phyloP scores from a whole-genome alignment of 441 rosid species.

The Adansonia rubrostipa region DNA sequence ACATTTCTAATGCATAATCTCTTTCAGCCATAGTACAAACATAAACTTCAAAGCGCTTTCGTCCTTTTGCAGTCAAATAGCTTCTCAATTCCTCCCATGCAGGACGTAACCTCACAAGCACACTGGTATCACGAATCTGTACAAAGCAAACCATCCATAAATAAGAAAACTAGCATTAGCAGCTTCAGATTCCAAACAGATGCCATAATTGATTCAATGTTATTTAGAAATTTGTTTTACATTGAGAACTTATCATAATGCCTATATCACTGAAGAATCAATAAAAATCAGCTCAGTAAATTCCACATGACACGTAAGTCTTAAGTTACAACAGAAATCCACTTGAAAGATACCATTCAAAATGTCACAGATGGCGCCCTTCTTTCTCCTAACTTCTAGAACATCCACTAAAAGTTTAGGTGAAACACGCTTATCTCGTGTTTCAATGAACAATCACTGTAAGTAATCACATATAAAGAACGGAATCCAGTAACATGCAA shows the following conservation, averaged over 20 bases:
- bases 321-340: neutral
- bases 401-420: neutral
- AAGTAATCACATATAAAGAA: neutral
- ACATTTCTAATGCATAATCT: slow-evolving; percentile 72
- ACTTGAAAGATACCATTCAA: neutral
- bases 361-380: neutral
- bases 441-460: neutral
- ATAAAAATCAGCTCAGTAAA: neutral
- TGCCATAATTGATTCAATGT: neutral
- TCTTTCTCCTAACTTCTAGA: neutral
- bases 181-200: neutral
- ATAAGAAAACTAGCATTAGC: neutral
- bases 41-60: slow-evolving; percentile 95
- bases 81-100: slow-evolving; percentile 96
- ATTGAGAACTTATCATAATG: neutral
- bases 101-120: slow-evolving; percentile 90
- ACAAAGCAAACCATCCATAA: slow-evolving; percentile 32
- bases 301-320: neutral
- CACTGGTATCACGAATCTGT: slow-evolving; percentile 94
- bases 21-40: no score
- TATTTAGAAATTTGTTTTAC: neutral
- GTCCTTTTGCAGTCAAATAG: slow-evolving; percentile 87
- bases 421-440: neutral
- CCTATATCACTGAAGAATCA: neutral
- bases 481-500: neutral